Evolutionary conservation across 257 asterid genomes (phyloP), one percentile per base, ranked within the genome.

Genomic region (Paraleonurus japonicus): DNA sequence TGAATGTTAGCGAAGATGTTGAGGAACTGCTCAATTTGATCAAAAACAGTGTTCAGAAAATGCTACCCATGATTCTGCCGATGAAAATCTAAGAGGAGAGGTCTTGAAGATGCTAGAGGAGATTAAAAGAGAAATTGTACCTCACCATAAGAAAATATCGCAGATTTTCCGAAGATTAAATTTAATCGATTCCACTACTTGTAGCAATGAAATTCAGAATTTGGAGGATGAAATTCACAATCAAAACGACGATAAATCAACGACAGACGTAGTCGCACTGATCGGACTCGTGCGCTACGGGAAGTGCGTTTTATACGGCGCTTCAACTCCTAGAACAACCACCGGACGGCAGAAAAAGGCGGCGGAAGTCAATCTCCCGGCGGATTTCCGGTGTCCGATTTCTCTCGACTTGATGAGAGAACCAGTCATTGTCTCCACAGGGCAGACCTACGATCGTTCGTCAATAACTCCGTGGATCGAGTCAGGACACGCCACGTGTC

Each of bases 401-500:
- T 85, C 92, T 15, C 86, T 91, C 12, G 97, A 91, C 65, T 47
- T 91, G 82, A 89, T 91, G 91, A 78, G 81, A 53, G 95, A 91
- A 57, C 97, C 96, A 13, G 97, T 87, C 58, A 92, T 89, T 58
- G 90, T 84, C 22, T 81, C 91, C 78, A 91, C 97, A 16, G 97
- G 96, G 8, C 97, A 91, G 69, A 91, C 95, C 0, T 91, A 89
- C 67, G 96, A 91, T 45, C 83, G 91, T 59, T 26, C 80, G 57
- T 85, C 92, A 7, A 91, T 89, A 3, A 68, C 70, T 48, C 33
- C 76, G 5, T 91, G 97, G 97, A 78, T 89, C 74, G 91, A 89
- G 78, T 89, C 96, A 6, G 91, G 96, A 10, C 97, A 89, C 57
- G 76, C 81, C 80, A 91, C 95, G 73, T 91, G 97, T 76, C 96